Evolutionary conservation across 139 green algal species (phyloP).

Genomic region (Zygnema circumcarinatum): DNA sequence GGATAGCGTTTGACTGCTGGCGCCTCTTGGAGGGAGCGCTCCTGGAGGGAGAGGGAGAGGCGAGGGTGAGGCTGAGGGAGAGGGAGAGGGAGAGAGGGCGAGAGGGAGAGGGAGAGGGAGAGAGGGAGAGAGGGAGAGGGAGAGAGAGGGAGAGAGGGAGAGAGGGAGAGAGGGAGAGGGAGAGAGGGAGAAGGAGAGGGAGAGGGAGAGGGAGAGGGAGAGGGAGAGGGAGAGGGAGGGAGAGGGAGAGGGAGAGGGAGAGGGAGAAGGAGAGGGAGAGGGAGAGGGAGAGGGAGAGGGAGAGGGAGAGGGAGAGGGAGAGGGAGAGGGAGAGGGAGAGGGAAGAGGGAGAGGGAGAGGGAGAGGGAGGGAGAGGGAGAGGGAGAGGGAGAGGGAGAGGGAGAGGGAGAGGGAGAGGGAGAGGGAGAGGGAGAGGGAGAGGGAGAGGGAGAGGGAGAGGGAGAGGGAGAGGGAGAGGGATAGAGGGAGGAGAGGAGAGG

Average conservation of each 20-base stretch:
- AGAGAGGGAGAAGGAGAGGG: not conserved
- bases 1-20: too few species aligned
- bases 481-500: not conserved
- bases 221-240: not conserved
- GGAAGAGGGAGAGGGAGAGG: not conserved
- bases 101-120: too few species aligned
- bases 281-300: not conserved
- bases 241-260: not conserved
- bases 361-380: not conserved
- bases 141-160: not conserved
- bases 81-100: too few species aligned
- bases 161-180: not conserved
- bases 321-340: not conserved
- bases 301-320: not conserved
- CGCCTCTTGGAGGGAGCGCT: too few species aligned
- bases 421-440: not conserved
- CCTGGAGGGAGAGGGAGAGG: too few species aligned
- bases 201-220: constrained; percentile 10
- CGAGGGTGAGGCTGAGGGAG: too few species aligned
- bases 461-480: not conserved
- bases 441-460: constrained; percentile 11
- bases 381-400: not conserved
- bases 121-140: not conserved
- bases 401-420: constrained; percentile 13
- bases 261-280: not conserved